phyloP scores from a whole-genome alignment of 306 rosid genomes.

The Vigna nakashimae region DNA sequence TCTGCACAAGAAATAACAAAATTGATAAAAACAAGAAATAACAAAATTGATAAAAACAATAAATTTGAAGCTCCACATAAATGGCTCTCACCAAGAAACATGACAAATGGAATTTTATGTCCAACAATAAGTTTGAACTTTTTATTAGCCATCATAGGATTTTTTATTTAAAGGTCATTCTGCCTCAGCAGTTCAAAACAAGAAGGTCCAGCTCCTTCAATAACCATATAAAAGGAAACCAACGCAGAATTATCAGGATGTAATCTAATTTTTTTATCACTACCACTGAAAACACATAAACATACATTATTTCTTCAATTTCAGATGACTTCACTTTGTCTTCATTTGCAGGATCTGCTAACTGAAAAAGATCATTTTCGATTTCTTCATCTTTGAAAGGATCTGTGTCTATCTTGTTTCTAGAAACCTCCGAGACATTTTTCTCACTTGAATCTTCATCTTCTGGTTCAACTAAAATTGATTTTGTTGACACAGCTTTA shows the following conservation, averaged over 20 bases:
- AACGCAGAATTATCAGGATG: slow-evolving; percentile 3
- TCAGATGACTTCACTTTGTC: slow-evolving; percentile 48
- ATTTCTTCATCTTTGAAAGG: slow-evolving; percentile 54
- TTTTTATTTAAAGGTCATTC: background rate
- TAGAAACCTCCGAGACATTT: slow-evolving; percentile 45
- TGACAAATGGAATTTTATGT: background rate
- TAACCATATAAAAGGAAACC: slow-evolving; percentile 6
- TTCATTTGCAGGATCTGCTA: slow-evolving; percentile 46
- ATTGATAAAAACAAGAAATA: slow-evolving; percentile 28
- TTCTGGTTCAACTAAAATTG: slow-evolving; percentile 51
- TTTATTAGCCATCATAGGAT: slow-evolving; percentile 28
- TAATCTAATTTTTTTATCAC: background rate
- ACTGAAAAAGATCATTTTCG: slow-evolving; percentile 53
- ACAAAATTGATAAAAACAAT: slow-evolving; percentile 8
- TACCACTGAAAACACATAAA: slow-evolving; percentile 10
- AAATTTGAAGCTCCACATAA: slow-evolving; percentile 3
- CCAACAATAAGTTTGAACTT: slow-evolving; percentile 5
- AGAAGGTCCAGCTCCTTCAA: slow-evolving; percentile 1
- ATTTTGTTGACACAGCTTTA: slow-evolving; percentile 44
- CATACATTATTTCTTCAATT: slow-evolving; percentile 61
- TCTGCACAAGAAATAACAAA: slow-evolving; percentile 50
- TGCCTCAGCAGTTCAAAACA: slow-evolving; percentile 20
- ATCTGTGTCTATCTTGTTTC: slow-evolving; percentile 55
- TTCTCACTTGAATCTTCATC: slow-evolving; percentile 53
- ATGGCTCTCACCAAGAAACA: slow-evolving; percentile 5